A percentile compares a stretch with the other conserved stretches of the same genome.
These are phyloP conservation scores for Panicum hallii DNA, from an alignment of 202 grass and related monocot species.

Conservation along the genomic window DNA sequence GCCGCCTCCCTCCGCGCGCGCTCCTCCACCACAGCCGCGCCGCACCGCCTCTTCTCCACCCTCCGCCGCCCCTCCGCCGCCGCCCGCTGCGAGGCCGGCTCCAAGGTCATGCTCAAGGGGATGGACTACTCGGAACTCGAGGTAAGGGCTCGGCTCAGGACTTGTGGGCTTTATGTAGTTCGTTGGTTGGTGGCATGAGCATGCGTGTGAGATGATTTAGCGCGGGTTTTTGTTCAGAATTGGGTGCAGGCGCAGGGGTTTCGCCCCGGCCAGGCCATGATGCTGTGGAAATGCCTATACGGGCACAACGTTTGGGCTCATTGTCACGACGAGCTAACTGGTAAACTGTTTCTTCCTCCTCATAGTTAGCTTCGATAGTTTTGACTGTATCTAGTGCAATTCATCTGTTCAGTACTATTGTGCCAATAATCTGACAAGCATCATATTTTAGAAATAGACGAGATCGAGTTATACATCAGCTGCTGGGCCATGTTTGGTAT, in stretches of 20 bases:
- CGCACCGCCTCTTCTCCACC: conserved; percentile 47
- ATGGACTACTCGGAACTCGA: conserved; percentile 94
- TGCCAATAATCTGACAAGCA: not conserved
- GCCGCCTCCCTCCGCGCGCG: conserved; percentile 50
- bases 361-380: not conserved
- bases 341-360: conserved; percentile 39
- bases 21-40: conserved; percentile 23
- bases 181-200: not conserved
- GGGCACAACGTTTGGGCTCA: conserved; percentile 84
- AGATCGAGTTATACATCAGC: conserved; percentile 2
- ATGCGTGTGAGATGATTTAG: conserved; percentile 14
- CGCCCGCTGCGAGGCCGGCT: conserved; percentile 39
- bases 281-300: conserved; percentile 96
- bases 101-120: conserved; percentile 75
- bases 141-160: conserved; percentile 44
- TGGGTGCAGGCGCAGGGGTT: conserved; percentile 89
- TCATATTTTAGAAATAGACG: not conserved
- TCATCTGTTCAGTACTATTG: not conserved
- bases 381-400: not conserved
- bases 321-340: conserved; percentile 66
- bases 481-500: not conserved
- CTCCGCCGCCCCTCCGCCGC: conserved; percentile 46
- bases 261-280: conserved; percentile 83
- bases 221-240: conserved; percentile 52
- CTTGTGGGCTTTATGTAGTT: conserved; percentile 3